phyloP scores from a whole-genome alignment of 176 grass and related monocot genomes.

The Triticum dicoccoides region DNA sequence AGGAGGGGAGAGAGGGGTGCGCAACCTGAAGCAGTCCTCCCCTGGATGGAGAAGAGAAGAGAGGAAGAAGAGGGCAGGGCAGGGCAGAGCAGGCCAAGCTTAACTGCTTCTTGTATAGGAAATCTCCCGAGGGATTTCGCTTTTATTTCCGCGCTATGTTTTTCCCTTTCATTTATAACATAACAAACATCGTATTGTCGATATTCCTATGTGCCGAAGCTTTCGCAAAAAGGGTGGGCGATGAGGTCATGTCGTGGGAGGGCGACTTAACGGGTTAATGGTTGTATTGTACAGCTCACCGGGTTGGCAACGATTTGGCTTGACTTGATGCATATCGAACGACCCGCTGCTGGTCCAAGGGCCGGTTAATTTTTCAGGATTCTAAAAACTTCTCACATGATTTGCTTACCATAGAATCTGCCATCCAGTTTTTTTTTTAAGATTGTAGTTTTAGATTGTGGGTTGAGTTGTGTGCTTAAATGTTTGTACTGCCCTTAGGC shows the following conservation, averaged over 20 bases:
- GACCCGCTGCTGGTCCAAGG: no score
- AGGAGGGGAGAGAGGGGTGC: not conserved
- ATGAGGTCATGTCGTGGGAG: not conserved
- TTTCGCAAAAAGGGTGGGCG: not conserved
- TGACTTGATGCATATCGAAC: not conserved
- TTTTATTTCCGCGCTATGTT: not conserved
- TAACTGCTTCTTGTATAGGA: not conserved
- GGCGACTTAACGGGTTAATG: not conserved
- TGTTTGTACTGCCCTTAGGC: no score
- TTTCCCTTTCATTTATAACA: not conserved
- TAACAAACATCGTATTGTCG: not conserved
- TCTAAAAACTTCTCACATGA: no score
- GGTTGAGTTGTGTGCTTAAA: no score
- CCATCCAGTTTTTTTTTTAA: no score
- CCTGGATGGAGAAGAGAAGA: not conserved
- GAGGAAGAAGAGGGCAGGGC: not conserved
- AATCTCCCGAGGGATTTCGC: conserved; percentile 11
- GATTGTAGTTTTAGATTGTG: no score
- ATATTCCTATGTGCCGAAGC: not conserved
- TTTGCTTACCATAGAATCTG: no score
- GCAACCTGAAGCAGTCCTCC: conserved; percentile 19
- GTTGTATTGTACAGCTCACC: not conserved
- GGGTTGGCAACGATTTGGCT: not conserved
- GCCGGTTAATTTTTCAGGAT: no score
- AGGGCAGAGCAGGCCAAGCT: not conserved